Conservation (phyloP, 495 filamentous ascomycete species). For the Copromyces sp. region DNA sequence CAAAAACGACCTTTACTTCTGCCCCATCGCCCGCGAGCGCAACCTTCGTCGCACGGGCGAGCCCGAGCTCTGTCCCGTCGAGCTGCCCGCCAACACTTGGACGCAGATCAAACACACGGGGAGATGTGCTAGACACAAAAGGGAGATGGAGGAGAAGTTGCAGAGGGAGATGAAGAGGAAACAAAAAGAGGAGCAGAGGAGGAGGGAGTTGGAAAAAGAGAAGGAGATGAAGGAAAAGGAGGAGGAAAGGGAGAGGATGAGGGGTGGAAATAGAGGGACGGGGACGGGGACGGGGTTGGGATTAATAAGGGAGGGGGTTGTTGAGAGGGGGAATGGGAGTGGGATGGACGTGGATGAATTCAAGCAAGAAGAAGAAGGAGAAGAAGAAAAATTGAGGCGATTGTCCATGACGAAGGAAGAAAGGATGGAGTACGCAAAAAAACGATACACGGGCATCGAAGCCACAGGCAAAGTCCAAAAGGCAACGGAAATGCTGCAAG, state of each 20-base stretch:
- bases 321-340: background rate
- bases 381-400: background rate
- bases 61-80: background rate
- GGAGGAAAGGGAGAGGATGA: too few relatives aligned
- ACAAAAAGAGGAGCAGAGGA: background rate
- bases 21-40: background rate
- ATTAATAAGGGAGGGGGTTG: background rate
- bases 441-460: background rate
- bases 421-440: background rate
- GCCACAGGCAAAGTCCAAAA: background rate
- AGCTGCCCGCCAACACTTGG: background rate
- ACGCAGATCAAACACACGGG: background rate
- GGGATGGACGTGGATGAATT: background rate
- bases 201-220: background rate
- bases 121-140: background rate
- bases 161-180: background rate
- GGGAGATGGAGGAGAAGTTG: background rate
- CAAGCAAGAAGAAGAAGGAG: background rate
- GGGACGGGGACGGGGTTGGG: background rate
- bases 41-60: background rate
- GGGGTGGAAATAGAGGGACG: background rate
- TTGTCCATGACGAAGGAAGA: background rate
- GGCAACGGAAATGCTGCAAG: background rate
- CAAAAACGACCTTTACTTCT: background rate
- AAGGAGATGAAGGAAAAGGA: background rate